phyloP scores from a whole-genome alignment of 2,329 filamentous ascomycete genomes.

The Diaporthe nobilis region DNA sequence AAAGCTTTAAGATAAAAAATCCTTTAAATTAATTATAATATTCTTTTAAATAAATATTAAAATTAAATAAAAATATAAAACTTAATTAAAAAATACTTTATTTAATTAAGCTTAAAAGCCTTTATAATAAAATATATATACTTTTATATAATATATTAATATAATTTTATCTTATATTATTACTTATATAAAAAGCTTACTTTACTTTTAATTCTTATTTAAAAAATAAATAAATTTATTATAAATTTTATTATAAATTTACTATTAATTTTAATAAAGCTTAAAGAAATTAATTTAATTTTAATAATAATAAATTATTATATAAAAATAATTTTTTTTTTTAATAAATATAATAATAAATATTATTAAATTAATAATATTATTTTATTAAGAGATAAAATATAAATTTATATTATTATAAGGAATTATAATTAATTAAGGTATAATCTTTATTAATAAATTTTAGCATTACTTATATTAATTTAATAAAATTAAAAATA shows the following conservation, averaged over 20 bases:
- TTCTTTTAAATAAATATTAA: neutral
- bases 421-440: neutral
- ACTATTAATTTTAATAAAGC: neutral
- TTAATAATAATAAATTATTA: neutral
- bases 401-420: too few relatives aligned
- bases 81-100: neutral
- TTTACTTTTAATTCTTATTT: neutral
- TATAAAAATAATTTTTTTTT: neutral
- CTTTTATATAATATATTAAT: neutral
- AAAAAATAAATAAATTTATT: neutral
- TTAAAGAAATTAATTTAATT: neutral
- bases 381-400: too few relatives aligned
- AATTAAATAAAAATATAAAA: neutral
- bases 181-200: neutral
- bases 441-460: neutral
- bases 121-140: neutral
- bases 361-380: neutral
- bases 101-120: neutral
- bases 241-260: neutral
- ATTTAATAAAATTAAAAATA: neutral
- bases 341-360: neutral
- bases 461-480: neutral
- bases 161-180: neutral
- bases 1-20: too few relatives aligned
- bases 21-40: neutral